phyloP scores from a whole-genome alignment of 2,329 filamentous ascomycete species.

The Orbilia quercus region DNA sequence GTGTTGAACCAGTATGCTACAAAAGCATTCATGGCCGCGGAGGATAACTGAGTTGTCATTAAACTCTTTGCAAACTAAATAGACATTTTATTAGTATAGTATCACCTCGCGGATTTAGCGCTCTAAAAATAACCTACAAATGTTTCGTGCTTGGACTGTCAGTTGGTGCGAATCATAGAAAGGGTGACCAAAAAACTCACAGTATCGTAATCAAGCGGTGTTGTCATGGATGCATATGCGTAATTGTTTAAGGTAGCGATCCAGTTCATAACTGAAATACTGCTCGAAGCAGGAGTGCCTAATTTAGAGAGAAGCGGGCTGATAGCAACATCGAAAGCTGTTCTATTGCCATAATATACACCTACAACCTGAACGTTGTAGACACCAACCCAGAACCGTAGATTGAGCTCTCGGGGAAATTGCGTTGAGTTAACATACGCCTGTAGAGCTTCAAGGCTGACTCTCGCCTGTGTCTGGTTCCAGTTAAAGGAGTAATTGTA shows the following conservation, averaged over 20 bases:
- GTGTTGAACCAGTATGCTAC: constrained; percentile 23
- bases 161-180: not conserved
- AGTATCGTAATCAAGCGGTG: constrained; percentile 19
- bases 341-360: constrained; percentile 61
- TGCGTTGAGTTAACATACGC: constrained; percentile 45
- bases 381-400: constrained; percentile 61
- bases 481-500: constrained; percentile 70
- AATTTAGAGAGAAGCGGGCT: constrained; percentile 59
- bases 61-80: constrained; percentile 16
- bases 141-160: constrained; percentile 3
- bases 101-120: not conserved
- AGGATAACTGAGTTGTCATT: constrained; percentile 29
- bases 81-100: not conserved
- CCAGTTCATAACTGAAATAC: constrained; percentile 55
- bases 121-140: constrained; percentile 9
- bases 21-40: constrained; percentile 17
- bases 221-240: constrained; percentile 17
- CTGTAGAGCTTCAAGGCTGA: constrained; percentile 56
- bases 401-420: constrained; percentile 58
- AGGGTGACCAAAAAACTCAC: not conserved
- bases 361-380: constrained; percentile 61
- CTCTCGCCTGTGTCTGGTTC: constrained; percentile 63
- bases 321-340: constrained; percentile 59
- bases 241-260: constrained; percentile 55
- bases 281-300: constrained; percentile 59